Base-by-base conservation (phyloP, 305 asterid species). In the Euphrasia arctica region DNA sequence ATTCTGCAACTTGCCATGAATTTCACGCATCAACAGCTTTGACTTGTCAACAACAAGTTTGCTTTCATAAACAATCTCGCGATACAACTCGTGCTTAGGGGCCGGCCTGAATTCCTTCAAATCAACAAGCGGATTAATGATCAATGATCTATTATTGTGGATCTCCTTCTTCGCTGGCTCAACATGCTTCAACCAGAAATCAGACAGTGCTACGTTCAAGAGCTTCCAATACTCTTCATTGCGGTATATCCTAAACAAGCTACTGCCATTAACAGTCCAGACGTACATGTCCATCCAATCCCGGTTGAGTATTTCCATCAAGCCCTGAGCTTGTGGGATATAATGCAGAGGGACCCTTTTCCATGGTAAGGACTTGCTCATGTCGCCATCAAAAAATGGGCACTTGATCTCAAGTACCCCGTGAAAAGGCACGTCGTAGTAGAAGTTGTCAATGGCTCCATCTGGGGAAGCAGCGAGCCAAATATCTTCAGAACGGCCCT, bases 161-260 rank as follows among this genome's bases (percentile, higher is more conserved):
- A 39, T 39, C 60, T 75, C 54, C 83, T 86, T 86, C 63, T 85
- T 83, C 2, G 96, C 96, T 4, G 96, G 96, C 52, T 80, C 88
- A 60, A 86, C 96, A 69, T 88, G 88, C 51, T 84, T 77, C 93
- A 89, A 88, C 98, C 96, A 91, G 71, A 91, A 91, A 84, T 91
- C 97, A 49, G 86, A 86, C 74, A 86, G 74, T 4, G 91, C 93
- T 18, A 67, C 67, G 74, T 78, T 78, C 75, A 91, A 64, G 28
- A 71, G n/a, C 18, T 74, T 58, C 96, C 96, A 88, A 68, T 91
- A 88, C 34, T 84, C 88, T 48, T 9, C 59, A 72, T 86, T 75
- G 45, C 95, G 76, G 31, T 86, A 10, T 69, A 91, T 29, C 80
- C 90, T 85, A 71, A 91, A 83, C 80, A 84, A 78, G 74, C 93